Conservation (phyloP, 805 yeast species). For the Metschnikowia aberdeeniae region DNA sequence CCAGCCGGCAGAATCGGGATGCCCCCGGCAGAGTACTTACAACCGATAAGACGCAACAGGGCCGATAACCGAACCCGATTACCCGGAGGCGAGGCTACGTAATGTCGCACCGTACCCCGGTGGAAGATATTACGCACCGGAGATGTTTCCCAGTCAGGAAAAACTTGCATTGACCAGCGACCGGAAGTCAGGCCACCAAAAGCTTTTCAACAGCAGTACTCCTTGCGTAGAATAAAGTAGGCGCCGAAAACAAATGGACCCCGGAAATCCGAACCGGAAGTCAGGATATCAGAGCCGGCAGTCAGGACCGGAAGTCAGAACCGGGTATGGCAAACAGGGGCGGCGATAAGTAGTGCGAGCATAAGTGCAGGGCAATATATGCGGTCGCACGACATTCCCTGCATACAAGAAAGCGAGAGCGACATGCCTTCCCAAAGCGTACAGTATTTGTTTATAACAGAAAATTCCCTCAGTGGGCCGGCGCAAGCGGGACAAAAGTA, state of each 20-base stretch:
- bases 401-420: constrained; percentile 4
- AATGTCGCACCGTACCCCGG: constrained; percentile 2
- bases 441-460: constrained; percentile 18
- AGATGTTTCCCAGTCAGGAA: constrained; percentile 1
- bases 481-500: constrained; percentile 7
- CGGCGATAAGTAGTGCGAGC: background rate
- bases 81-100: constrained; percentile 2
- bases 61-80: constrained; percentile 1
- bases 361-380: background rate
- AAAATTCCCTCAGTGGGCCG: constrained; percentile 18
- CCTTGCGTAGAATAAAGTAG: too few relatives aligned
- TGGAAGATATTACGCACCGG: constrained; percentile 1
- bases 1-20: background rate
- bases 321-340: constrained; percentile 1
- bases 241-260: too few relatives aligned
- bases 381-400: constrained; percentile 1
- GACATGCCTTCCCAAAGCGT: constrained; percentile 19
- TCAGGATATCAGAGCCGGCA: too few relatives aligned
- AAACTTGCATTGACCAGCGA: background rate
- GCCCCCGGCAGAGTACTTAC: background rate
- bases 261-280: too few relatives aligned
- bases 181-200: too few relatives aligned
- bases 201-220: too few relatives aligned
- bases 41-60: background rate
- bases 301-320: background rate